phyloP scores from a whole-genome alignment of 352 stramenopile species.

The Elongisporangium anandrum region DNA sequence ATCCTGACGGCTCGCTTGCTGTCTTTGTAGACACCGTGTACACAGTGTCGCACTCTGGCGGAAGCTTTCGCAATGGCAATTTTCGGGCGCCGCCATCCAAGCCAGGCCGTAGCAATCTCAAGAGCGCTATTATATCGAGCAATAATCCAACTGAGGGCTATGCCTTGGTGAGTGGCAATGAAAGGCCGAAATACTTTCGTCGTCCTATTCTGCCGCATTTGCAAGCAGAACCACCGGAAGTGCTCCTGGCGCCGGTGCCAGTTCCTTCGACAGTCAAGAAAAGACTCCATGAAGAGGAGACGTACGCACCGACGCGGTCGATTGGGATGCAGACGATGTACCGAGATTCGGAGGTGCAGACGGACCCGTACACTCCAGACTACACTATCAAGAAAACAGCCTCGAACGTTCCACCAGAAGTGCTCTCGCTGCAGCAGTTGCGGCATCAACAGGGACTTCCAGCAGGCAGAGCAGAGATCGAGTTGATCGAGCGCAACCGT shows the following conservation, averaged over 20 bases:
- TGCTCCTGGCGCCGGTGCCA: slow-evolving; percentile 73
- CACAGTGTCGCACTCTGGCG: slow-evolving; percentile 61
- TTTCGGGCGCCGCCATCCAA: slow-evolving; percentile 33
- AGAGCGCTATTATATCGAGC: slow-evolving; percentile 5
- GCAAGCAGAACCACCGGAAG: slow-evolving; percentile 80
- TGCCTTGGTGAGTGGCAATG: slow-evolving; percentile 50
- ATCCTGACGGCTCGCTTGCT: neutral
- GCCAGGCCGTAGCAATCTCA: slow-evolving; percentile 18
- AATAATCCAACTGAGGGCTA: slow-evolving; percentile 31
- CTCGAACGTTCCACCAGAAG: slow-evolving; percentile 59
- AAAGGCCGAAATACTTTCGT: slow-evolving; percentile 89
- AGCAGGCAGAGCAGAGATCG: slow-evolving; percentile 77
- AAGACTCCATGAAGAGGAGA: slow-evolving; percentile 22
- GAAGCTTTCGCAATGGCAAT: slow-evolving; percentile 56
- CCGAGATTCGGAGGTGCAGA: slow-evolving; percentile 92
- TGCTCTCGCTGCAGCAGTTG: slow-evolving; percentile 78
- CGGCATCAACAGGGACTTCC: slow-evolving; percentile 69
- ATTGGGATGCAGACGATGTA: slow-evolving; percentile 90
- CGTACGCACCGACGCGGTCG: slow-evolving; percentile 43
- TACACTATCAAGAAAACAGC: slow-evolving; percentile 77
- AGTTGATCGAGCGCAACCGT: slow-evolving; percentile 88
- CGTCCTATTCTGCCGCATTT: slow-evolving; percentile 87
- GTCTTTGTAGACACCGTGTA: slow-evolving; percentile 61
- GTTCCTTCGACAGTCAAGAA: slow-evolving; percentile 21
- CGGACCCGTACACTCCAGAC: slow-evolving; percentile 91